Percentiles rank a stretch among this genome's conserved stretches.
phyloP scores from a whole-genome alignment of 2,329 filamentous ascomycete species.

The Diaporthe ampelina region DNA sequence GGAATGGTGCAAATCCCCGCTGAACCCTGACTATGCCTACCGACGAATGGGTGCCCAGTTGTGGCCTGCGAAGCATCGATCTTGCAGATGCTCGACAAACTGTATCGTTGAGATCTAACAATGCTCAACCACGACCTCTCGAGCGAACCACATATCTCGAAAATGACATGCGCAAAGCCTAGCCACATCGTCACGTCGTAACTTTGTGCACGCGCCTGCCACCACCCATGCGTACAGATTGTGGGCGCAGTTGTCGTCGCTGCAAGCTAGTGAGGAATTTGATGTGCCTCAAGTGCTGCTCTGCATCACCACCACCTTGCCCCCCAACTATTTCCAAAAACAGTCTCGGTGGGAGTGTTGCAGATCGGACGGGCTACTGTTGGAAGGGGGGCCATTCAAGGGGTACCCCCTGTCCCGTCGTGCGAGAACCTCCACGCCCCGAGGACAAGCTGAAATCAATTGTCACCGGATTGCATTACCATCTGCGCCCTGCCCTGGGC shows the following conservation, averaged over 20 bases:
- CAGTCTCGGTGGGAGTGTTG: conserved; percentile 34
- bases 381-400: not conserved
- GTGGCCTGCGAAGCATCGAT: conserved; percentile 24
- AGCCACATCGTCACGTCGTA: not conserved
- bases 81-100: conserved; percentile 29
- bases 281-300: not conserved
- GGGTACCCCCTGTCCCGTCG: conserved; percentile 24
- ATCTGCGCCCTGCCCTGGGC: not conserved
- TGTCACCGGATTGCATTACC: conserved; percentile 6
- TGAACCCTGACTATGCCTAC: conserved; percentile 17
- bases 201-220: not conserved
- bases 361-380: conserved; percentile 25
- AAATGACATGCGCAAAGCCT: not conserved
- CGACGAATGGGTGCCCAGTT: conserved; percentile 24
- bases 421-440: conserved; percentile 11
- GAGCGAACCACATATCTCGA: not conserved
- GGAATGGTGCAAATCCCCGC: conserved; percentile 13
- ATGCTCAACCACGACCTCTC: not conserved
- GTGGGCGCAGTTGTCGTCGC: not conserved
- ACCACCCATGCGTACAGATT: not conserved
- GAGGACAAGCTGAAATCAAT: conserved; percentile 26
- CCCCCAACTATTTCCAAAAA: conserved; percentile 27
- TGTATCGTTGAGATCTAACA: conserved; percentile 13
- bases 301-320: conserved; percentile 19
- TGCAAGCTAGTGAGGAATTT: conserved; percentile 22